phyloP scores from a whole-genome alignment of 2,329 filamentous ascomycete genomes.

The Diaporthe australafricana region DNA sequence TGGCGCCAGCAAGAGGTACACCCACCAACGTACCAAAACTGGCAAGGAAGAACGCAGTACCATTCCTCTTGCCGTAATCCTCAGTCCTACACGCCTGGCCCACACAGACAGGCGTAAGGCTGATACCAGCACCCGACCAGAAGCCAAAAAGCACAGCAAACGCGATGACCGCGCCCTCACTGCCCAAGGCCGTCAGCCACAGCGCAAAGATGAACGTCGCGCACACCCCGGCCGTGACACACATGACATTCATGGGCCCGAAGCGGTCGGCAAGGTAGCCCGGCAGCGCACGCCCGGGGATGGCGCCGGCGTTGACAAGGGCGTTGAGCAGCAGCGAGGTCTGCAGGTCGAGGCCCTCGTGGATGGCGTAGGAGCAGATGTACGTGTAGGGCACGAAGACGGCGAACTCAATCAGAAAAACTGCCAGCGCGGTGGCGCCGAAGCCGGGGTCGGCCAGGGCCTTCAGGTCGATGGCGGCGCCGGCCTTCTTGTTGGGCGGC shows the following conservation, averaged over 20 bases:
- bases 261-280: constrained; percentile 83
- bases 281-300: constrained; percentile 81
- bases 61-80: constrained; percentile 87
- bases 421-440: constrained; percentile 70
- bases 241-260: constrained; percentile 88
- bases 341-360: constrained; percentile 78
- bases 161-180: constrained; percentile 72
- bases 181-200: constrained; percentile 77
- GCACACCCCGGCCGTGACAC: constrained; percentile 73
- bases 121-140: constrained; percentile 82
- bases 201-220: constrained; percentile 75
- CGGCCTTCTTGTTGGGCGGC: constrained; percentile 70
- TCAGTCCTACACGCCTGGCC: constrained; percentile 84
- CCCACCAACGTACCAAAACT: constrained; percentile 79
- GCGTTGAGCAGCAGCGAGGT: constrained; percentile 66
- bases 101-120: constrained; percentile 85
- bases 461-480: constrained; percentile 70
- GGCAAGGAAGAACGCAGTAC: constrained; percentile 85
- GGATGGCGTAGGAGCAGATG: constrained; percentile 80
- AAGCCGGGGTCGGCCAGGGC: constrained; percentile 75
- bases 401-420: constrained; percentile 81
- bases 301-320: constrained; percentile 84
- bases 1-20: constrained; percentile 76
- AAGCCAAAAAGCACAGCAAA: constrained; percentile 86
- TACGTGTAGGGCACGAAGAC: constrained; percentile 86